Base-by-base conservation (phyloP, 257 asterid genomes). In the Penstemon newberryi region DNA sequence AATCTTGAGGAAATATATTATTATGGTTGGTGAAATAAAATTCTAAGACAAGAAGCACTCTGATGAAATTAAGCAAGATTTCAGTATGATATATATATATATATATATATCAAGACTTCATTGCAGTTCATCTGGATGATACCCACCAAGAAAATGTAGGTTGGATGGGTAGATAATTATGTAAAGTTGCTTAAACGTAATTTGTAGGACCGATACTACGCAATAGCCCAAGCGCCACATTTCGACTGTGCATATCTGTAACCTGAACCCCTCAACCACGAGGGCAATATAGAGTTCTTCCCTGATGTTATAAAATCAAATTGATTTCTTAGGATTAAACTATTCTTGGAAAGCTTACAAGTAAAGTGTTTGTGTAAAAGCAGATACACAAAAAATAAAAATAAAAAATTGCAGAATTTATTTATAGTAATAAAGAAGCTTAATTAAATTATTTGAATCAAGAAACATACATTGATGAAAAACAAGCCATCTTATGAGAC, bases 121-220 rank as follows among this genome's bases (percentile, higher is more conserved):
- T 15, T 6, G 62, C 67, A 75, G 41, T 63, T 43, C 13, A 65
- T 36, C 19, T 25, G 8, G 5, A 69, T 69, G 62, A 58, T 33
- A 61, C 59, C 81, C 74, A 61, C 54, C 45, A 54, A 69, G 50
- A 74, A 68, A 13, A 37, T n/a, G 66, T 57, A 66, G 64, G 77
- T 66, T 70, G 64, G 81, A 65, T 69, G 78, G 73, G 73, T 67
- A 52, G 82, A 66, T 69, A 37, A 70, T 73, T 51, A 6, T 47
- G 4, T 47, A 41, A 60, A 9, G 2, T 41, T 60, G 65, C 39
- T 41, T 36, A 2, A 3, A 41, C 41, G 8, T 40, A 45, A 44
- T 42, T 60, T 40, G 46, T 46, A 15, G 18, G 18, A 15, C 18
- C 18, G 18, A 15, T 15, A 15, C 18, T 15, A 15, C 18, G 18